phyloP scores from a whole-genome alignment of 352 stramenopile species.

The Globisporangium echinulatum region DNA sequence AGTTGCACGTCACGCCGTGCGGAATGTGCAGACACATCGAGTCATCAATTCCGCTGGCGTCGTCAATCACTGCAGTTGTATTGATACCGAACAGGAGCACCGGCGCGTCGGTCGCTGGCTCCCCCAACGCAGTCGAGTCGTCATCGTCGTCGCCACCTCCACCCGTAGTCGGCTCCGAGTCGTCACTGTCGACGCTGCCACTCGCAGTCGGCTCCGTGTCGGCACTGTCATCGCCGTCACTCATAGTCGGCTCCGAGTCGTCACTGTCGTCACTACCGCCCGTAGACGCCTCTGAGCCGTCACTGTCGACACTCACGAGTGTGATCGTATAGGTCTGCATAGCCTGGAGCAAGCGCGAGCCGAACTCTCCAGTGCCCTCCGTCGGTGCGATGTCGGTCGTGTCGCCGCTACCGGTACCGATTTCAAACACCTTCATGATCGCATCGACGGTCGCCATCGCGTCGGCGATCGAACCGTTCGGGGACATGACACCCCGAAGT shows the following conservation, averaged over 20 bases:
- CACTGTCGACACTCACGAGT: not conserved
- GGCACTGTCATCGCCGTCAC: too few species aligned
- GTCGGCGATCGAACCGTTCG: slow-evolving; percentile 1
- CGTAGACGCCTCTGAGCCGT: too few species aligned
- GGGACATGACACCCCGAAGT: not conserved
- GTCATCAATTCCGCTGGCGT: not conserved
- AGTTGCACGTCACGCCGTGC: slow-evolving; percentile 9
- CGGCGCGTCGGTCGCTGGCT: not conserved
- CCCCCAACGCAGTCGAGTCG: not conserved
- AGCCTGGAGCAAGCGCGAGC: not conserved
- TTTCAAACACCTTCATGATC: not conserved
- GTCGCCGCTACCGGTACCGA: not conserved
- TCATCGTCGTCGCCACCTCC: not conserved
- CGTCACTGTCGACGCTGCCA: too few species aligned
- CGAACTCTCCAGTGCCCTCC: slow-evolving; percentile 17
- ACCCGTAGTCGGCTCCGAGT: too few species aligned
- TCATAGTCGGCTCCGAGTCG: too few species aligned
- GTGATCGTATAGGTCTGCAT: not conserved
- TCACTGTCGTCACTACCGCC: too few species aligned
- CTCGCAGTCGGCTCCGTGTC: too few species aligned
- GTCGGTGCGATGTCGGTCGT: slow-evolving; percentile 2
- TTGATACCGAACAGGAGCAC: not conserved
- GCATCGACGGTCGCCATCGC: not conserved
- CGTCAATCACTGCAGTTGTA: not conserved
- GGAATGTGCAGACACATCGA: slow-evolving; percentile 8